These are phyloP conservation scores for Smittium culicis DNA, from an alignment of 371 early-diverging fungal genomes.

Conservation along the genomic window DNA sequence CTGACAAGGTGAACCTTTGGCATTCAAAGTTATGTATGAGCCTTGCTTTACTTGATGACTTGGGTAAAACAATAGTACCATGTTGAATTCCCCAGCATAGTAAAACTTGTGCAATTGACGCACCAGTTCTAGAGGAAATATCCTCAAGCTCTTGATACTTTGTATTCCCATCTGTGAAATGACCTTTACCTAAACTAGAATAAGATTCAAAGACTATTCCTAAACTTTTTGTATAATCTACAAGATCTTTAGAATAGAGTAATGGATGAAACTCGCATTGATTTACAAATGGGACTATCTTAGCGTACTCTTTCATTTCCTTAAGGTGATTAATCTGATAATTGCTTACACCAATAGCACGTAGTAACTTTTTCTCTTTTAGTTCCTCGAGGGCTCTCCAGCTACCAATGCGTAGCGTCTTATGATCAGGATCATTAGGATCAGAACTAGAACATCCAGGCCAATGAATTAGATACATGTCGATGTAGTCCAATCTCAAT, in stretches of 20 bases:
- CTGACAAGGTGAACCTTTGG: too few relatives aligned
- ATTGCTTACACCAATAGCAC: slow-evolving; percentile 74
- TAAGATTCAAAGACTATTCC: slow-evolving; percentile 69
- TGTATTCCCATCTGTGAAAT: slow-evolving; percentile 33
- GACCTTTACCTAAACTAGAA: slow-evolving; percentile 76
- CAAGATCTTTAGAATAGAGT: slow-evolving; percentile 33
- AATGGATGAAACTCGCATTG: slow-evolving; percentile 70
- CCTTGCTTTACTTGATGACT: neutral
- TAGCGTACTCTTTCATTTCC: slow-evolving; percentile 37
- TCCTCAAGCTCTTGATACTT: slow-evolving; percentile 12
- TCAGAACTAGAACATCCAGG: slow-evolving; percentile 37
- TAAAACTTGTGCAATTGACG: neutral
- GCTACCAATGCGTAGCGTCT: slow-evolving; percentile 37
- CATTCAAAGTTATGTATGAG: neutral
- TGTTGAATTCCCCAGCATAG: neutral
- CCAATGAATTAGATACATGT: slow-evolving; percentile 84
- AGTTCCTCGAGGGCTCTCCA: slow-evolving; percentile 58
- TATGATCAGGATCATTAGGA: slow-evolving; percentile 22
- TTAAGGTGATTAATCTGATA: slow-evolving; percentile 47
- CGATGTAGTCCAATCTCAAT: slow-evolving; percentile 54
- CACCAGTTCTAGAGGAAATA: neutral
- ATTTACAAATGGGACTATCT: slow-evolving; percentile 42
- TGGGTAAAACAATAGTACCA: neutral
- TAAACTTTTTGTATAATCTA: slow-evolving; percentile 38
- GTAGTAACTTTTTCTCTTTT: slow-evolving; percentile 37